phyloP scores from a whole-genome alignment of 2,329 filamentous ascomycete species.

The Aspergillus sp. region DNA sequence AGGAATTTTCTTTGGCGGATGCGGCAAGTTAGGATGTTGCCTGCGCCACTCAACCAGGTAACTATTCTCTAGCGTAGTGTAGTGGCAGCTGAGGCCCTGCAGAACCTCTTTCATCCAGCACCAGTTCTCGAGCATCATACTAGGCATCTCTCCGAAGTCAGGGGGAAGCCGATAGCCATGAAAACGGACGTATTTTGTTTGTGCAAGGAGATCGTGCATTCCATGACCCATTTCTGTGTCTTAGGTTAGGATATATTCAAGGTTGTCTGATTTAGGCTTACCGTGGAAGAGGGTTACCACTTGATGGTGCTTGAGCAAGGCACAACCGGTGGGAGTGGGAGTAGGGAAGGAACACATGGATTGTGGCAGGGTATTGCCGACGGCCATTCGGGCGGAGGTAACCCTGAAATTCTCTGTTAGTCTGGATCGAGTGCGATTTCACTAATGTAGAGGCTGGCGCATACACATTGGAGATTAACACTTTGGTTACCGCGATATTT shows the following conservation, averaged over 20 bases:
- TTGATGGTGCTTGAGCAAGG: background rate
- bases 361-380: background rate
- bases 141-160: background rate
- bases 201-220: background rate
- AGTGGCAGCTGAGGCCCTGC: background rate
- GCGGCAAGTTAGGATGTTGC: background rate
- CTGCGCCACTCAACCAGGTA: background rate
- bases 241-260: too few species aligned
- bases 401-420: background rate
- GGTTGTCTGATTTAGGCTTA: background rate
- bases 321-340: background rate
- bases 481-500: background rate
- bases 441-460: background rate
- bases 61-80: background rate
- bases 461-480: background rate
- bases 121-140: background rate
- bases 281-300: background rate
- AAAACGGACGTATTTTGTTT: background rate
- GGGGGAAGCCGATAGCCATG: background rate
- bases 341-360: background rate
- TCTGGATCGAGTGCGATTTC: rapidly evolving
- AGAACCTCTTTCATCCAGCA: background rate
- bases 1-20: background rate
- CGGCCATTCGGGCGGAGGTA: background rate
- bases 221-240: background rate